Base-by-base conservation (phyloP, 2,329 filamentous ascomycete genomes). In the Xylaria polymorpha region DNA sequence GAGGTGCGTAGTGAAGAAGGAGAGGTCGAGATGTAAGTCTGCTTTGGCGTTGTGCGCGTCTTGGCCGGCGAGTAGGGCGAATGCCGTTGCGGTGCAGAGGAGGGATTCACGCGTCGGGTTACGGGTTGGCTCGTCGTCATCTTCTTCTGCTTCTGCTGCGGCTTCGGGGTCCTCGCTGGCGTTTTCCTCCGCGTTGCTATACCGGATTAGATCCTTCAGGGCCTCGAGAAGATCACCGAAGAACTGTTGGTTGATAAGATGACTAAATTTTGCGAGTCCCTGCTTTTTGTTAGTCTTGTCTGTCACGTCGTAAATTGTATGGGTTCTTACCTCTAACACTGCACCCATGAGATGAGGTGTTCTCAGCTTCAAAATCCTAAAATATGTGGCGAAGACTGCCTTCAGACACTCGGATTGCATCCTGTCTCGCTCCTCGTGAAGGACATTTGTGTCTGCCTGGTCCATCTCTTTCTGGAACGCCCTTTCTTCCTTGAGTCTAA, bases 171-270 rank as follows among this genome's bases (percentile, higher is more conserved):
- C 78, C 3, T 75, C 78, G 2, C 82, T 81, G 15, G 83, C 82
- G 1, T 84, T 82, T 3, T 84, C 85, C 18, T 86, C 83, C 0
- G 86, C 84, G 76, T 91, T 87, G 61, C 92, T 91, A 73, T 94
- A 89, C 4, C 89, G 88, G 75, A 98, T 95, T 53, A 99, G 87
- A 72, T 99, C 96, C 80, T 97, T 97, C 46, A 99, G 85, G 0
- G 94, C 95, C 81, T 98, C 96, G 12, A 99, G 88, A 37, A 99
- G 86, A 78, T 99, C 96, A 35, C 95, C 96, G 76, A 99, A 99
- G 84, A 99, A 98, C 79, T 99, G 94, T 78, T 99, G 94, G 83
- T 99, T 99, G 85, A 99, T 99, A 68, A 99, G 87, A 79, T 98
- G 96, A 3, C 94, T 91, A 78, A 97, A 99, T 78, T 94, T 94